Evolutionary conservation across 345 rosid species (phyloP).

Genomic region (Salix viminalis): DNA sequence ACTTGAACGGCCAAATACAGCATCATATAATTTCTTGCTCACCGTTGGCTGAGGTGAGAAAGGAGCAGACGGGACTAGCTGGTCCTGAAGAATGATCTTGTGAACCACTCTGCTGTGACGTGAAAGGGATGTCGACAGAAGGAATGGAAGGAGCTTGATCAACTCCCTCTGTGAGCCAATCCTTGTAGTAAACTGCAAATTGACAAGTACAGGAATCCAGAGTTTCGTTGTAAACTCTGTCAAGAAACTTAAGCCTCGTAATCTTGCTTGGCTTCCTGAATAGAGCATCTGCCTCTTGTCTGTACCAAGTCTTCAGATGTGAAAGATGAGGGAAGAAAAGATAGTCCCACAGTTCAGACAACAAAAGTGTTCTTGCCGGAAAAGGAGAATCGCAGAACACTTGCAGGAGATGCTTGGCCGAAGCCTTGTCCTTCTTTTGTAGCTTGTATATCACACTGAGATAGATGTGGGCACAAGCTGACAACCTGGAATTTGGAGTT

Average conservation of each 20-base stretch:
- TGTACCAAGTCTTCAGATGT: constrained; percentile 52
- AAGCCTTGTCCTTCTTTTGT: constrained; percentile 50
- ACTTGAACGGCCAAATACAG: constrained; percentile 32
- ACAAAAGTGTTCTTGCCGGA: constrained; percentile 42
- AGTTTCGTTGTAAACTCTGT: constrained; percentile 49
- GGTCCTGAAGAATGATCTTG: constrained; percentile 30
- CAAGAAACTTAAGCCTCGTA: constrained; percentile 47
- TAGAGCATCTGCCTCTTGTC: constrained; percentile 48
- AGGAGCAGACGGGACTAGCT: constrained; percentile 29
- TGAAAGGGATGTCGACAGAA: constrained; percentile 38
- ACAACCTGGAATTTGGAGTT: constrained; percentile 41
- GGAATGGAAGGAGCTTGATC: constrained; percentile 51
- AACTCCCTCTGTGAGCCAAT: constrained; percentile 54
- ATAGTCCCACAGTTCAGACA: constrained; percentile 56
- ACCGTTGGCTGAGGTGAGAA: constrained; percentile 50
- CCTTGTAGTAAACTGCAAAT: constrained; percentile 61
- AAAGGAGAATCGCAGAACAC: constrained; percentile 56
- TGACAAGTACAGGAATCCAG: constrained; percentile 56
- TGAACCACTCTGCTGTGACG: constrained; percentile 29
- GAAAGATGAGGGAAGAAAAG: constrained; percentile 62
- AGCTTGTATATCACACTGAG: constrained; percentile 52
- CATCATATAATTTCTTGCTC: constrained; percentile 49
- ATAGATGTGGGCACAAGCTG: constrained; percentile 62
- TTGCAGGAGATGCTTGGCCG: constrained; percentile 59
- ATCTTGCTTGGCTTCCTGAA: constrained; percentile 26